Conservation (phyloP, 2,329 filamentous ascomycete genomes). For the Stemphylium lycopersici region DNA sequence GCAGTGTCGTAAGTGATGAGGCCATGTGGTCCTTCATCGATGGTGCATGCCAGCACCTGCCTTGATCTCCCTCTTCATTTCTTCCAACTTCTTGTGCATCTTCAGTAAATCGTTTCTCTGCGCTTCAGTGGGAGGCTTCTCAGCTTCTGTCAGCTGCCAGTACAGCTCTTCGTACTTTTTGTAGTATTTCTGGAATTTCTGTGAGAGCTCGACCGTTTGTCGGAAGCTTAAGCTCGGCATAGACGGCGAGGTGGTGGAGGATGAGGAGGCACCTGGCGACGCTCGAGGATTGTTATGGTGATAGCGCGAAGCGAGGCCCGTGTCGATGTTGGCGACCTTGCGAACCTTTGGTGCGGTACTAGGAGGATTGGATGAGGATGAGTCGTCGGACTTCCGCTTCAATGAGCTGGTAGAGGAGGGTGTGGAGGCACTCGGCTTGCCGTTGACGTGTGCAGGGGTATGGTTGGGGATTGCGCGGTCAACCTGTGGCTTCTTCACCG, state of each 20-base stretch:
- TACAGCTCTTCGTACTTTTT: slow-evolving; percentile 64
- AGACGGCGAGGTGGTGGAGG: slow-evolving; percentile 43
- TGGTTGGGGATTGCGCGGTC: slow-evolving; percentile 38
- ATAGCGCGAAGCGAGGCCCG: slow-evolving; percentile 45
- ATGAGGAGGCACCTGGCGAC: slow-evolving; percentile 44
- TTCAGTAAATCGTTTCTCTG: slow-evolving; percentile 61
- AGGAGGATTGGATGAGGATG: slow-evolving; percentile 40
- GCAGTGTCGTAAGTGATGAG: slow-evolving; percentile 8
- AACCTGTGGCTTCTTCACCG: slow-evolving; percentile 41
- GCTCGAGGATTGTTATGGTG: slow-evolving; percentile 39
- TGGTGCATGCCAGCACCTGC: slow-evolving; percentile 42
- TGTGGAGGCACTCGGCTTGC: slow-evolving; percentile 36
- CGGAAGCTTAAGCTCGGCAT: slow-evolving; percentile 49
- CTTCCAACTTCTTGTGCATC: slow-evolving; percentile 60
- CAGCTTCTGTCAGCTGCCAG: slow-evolving; percentile 50
- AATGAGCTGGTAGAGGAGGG: slow-evolving; percentile 40
- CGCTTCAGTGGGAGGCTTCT: slow-evolving; percentile 53
- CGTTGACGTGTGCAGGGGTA: slow-evolving; percentile 39
- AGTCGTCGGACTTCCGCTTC: slow-evolving; percentile 55
- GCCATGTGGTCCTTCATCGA: slow-evolving; percentile 21
- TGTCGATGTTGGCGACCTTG: slow-evolving; percentile 45
- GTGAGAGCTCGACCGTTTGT: slow-evolving; percentile 54
- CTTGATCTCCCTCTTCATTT: slow-evolving; percentile 64
- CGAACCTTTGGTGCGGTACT: slow-evolving; percentile 36
- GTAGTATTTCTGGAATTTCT: slow-evolving; percentile 64